Base-by-base conservation (phyloP, 345 rosid species). In the Citrus hindsii region DNA sequence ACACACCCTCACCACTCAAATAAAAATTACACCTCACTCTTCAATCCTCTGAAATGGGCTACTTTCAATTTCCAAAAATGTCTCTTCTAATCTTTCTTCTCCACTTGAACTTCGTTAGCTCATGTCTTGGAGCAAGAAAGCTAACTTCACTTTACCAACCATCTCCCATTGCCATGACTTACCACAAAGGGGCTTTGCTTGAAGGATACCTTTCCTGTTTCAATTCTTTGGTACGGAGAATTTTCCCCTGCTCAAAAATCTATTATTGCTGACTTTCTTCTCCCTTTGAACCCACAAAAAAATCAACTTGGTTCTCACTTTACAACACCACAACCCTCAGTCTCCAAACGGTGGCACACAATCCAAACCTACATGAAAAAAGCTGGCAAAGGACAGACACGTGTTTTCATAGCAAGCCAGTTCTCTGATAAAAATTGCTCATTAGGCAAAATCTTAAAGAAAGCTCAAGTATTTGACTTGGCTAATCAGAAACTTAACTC, bases 181-280 rank as follows among this genome's bases (percentile, higher is more conserved):
- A 83, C 79, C 85, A 86, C 60, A 75, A 79, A 0, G 88, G 87
- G 18, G 59, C 35, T 19, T 75, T 87, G 67, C 87, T 85, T 59
- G 83, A 79, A 58, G 87, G 88, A 55, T 33, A 71, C 48, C 61
- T 82, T n/a, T 14, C 67, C 80, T 9, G 76, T 86, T 48, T 80
- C 84, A 5, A 69, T 86, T 79, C 61, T 86, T 62, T 84, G 87
- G 86, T 88, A 84, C 28, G 83, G 89, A 7, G 37, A 73, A 32
- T 86, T 86, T 79, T 73, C 76, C 2, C 75, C 84, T 28, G 42
- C 80, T 66, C 82, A 81, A 65, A 86, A 81, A 74, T 79, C 91
- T 38, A 80, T 82, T 42, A 9, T 86, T 55, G 71, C 71, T 4
- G 83, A 83, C 62, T 86, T 88, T 69, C 24, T 84, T 40, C 75